Base-by-base conservation (phyloP, 331 rosid species). In the Acacia pycnantha region DNA sequence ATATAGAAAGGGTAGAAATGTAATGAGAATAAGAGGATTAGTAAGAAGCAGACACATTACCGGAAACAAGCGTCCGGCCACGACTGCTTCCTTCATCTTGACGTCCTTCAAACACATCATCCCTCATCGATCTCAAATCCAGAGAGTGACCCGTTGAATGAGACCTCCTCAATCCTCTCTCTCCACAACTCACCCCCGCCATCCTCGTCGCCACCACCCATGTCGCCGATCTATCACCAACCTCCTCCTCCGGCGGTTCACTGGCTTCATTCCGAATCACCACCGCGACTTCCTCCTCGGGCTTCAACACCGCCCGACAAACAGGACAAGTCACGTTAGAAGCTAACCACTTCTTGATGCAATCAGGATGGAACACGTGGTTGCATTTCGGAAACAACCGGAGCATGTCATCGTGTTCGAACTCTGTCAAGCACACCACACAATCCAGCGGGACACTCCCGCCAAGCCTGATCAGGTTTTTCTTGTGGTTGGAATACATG, bases 351-450 rank as follows among this genome's bases (percentile, higher is more conserved):
- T 82, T 68, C 71, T 89, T 85, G 66, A 91, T 84, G 77, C 96
- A 91, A 1, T 18, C 33, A 0, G 86, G 74, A 70, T 91, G 95
- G 79, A 89, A 91, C 13, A 83, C 88, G 70, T 91, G 95, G 14
- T 79, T 47, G 78, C 67, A 61, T 61, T 4, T 12, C 8, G 67
- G 67, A 11, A 61, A 19, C 33, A 61, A 4, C 13, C 35, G 88
- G 9, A 91, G 89, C 41, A 77, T 71, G n/a, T 91, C 93, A 41
- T 4, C 18, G 56, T 81, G 67, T 1, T 13, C 44, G 66, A 91
- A 91, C 74, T 91, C 92, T 75, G 82, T 44, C 81, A 91, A 73
- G 79, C 93, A 91, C 58, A 91, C 92, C 1, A 88, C 90, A 47
- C 95, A 91, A 54, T 88, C 89, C 18, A 82, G 82, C 61, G 80